phyloP scores from a whole-genome alignment of 1,284 basidiomycete genomes.

The Ganoderma resinaceum region DNA sequence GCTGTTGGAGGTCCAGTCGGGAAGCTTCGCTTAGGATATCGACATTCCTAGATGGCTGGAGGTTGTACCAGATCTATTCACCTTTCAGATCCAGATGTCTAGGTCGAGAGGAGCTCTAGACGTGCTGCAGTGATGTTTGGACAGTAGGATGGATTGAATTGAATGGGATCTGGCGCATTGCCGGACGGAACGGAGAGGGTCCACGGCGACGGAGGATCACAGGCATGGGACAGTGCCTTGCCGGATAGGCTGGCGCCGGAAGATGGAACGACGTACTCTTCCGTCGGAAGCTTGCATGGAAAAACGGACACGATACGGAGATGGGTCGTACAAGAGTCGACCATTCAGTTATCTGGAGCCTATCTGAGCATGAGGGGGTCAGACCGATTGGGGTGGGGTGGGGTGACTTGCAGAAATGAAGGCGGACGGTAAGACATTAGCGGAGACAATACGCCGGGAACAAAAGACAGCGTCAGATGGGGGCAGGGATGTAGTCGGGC shows the following conservation, averaged over 20 bases:
- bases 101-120: no score
- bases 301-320: not conserved
- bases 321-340: slow-evolving; percentile 12
- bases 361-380: slow-evolving; percentile 10
- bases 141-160: not conserved
- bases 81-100: not conserved
- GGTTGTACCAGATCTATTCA: not conserved
- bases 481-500: not conserved
- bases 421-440: slow-evolving; percentile 16
- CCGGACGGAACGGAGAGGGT: slow-evolving; percentile 1
- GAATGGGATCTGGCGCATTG: not conserved
- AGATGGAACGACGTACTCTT: not conserved
- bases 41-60: not conserved
- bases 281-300: not conserved
- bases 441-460: slow-evolving; percentile 26
- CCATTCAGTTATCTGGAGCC: not conserved
- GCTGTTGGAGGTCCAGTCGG: not conserved
- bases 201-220: not conserved
- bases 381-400: slow-evolving; percentile 22
- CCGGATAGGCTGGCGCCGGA: slow-evolving; percentile 1
- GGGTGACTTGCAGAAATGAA: slow-evolving; percentile 25
- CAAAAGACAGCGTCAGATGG: slow-evolving; percentile 27
- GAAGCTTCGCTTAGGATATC: not conserved
- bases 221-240: not conserved
- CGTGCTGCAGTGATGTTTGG: not conserved